These are phyloP conservation scores for Hevea brasiliensis DNA, from an alignment of 345 rosid genomes.

Conservation along the genomic window DNA sequence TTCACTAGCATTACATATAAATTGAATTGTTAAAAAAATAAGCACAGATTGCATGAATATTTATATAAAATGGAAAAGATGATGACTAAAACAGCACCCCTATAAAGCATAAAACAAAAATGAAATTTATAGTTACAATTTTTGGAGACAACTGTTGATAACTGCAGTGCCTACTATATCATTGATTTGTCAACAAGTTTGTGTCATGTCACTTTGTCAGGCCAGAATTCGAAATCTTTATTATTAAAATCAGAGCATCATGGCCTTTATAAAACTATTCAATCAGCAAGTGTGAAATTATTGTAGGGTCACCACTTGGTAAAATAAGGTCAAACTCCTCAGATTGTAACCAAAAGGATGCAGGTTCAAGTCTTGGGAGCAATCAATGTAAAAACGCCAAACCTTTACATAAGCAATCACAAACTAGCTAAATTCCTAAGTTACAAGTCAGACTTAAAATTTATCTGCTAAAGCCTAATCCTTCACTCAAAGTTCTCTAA, in stretches of 20 bases:
- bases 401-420: background rate
- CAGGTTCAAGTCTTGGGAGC: background rate
- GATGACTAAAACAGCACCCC: background rate
- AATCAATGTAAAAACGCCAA: background rate
- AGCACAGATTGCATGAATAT: background rate
- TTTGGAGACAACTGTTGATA: background rate
- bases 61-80: background rate
- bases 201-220: background rate
- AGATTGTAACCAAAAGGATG: background rate
- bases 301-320: background rate
- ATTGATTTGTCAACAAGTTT: background rate
- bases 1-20: background rate
- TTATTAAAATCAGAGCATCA: background rate
- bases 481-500: too few species aligned
- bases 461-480: too few species aligned
- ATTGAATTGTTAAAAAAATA: too few species aligned
- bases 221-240: background rate
- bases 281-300: background rate
- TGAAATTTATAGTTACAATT: too few species aligned
- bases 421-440: background rate
- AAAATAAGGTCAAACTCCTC: background rate
- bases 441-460: background rate
- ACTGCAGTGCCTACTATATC: background rate
- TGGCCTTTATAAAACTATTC: background rate
- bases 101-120: background rate